Percentiles rank a stretch among this genome's conserved stretches.
These are phyloP conservation scores for Multifurca ochricompacta DNA, from an alignment of 768 basidiomycete genomes.

Conservation along the genomic window DNA sequence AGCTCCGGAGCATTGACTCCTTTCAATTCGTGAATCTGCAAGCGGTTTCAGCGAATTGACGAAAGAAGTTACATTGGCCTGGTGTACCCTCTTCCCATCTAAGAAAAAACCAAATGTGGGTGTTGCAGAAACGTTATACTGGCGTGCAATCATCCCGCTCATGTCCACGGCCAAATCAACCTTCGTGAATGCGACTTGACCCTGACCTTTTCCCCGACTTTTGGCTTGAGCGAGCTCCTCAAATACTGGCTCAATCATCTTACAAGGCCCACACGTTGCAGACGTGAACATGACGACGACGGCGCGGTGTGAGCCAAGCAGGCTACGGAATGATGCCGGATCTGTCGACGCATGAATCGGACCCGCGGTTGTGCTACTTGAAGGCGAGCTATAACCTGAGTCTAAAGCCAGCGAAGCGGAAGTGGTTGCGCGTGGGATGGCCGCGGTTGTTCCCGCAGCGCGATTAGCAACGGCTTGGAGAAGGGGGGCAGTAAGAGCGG, in stretches of 20 bases:
- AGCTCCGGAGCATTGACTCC: slow-evolving; percentile 67
- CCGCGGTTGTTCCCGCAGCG: slow-evolving; percentile 28
- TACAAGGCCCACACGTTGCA: slow-evolving; percentile 68
- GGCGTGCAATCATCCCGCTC: slow-evolving; percentile 49
- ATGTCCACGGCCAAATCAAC: slow-evolving; percentile 71
- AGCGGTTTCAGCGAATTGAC: background rate
- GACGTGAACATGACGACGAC: slow-evolving; percentile 80
- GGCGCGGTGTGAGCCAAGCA: slow-evolving; percentile 59
- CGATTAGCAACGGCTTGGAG: slow-evolving; percentile 51
- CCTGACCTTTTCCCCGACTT: slow-evolving; percentile 25
- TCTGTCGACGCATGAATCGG: slow-evolving; percentile 72
- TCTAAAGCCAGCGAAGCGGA: slow-evolving; percentile 22
- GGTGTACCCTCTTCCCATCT: slow-evolving; percentile 62
- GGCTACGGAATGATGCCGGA: slow-evolving; percentile 57
- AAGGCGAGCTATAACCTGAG: slow-evolving; percentile 28
- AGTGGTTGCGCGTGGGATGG: slow-evolving; percentile 20
- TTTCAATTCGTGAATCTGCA: slow-evolving; percentile 59
- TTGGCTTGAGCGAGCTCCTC: slow-evolving; percentile 68
- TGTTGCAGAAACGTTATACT: slow-evolving; percentile 65
- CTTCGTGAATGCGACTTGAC: slow-evolving; percentile 70
- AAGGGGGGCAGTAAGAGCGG: slow-evolving; percentile 44
- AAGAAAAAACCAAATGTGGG: slow-evolving; percentile 89
- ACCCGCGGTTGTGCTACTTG: slow-evolving; percentile 45
- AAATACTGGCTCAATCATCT: slow-evolving; percentile 77
- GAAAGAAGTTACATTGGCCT: background rate